These are phyloP conservation scores for Pseudonectria foliicola DNA, from an alignment of 2,329 filamentous ascomycete genomes.

Conservation along the genomic window DNA sequence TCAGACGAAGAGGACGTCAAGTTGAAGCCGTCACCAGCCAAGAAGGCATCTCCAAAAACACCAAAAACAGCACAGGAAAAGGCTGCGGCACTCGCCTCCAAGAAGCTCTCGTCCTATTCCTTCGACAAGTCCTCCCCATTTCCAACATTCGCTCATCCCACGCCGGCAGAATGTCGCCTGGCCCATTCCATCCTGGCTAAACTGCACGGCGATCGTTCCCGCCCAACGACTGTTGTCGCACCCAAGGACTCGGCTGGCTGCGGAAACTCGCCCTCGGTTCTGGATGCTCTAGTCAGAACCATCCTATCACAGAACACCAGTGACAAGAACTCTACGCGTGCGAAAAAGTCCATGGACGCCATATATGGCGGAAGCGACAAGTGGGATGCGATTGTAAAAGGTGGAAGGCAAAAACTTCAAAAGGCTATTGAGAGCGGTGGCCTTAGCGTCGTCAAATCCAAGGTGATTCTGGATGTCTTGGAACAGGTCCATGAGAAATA, in stretches of 20 bases:
- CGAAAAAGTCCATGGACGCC: slow-evolving; percentile 42
- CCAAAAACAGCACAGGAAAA: no score
- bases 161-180: slow-evolving; percentile 57
- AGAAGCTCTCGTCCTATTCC: no score
- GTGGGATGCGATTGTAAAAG: slow-evolving; percentile 35
- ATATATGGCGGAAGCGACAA: slow-evolving; percentile 36
- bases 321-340: slow-evolving; percentile 50
- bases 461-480: slow-evolving; percentile 62
- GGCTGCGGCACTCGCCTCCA: no score
- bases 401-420: slow-evolving; percentile 33
- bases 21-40: no score
- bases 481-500: slow-evolving; percentile 48
- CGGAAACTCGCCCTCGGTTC: slow-evolving; percentile 42
- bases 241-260: slow-evolving; percentile 59
- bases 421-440: slow-evolving; percentile 66
- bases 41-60: no score
- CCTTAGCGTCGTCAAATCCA: slow-evolving; percentile 64
- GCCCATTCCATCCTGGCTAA: slow-evolving; percentile 59
- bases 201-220: slow-evolving; percentile 56
- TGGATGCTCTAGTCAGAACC: slow-evolving; percentile 46
- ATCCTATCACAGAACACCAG: slow-evolving; percentile 49
- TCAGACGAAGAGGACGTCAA: no score
- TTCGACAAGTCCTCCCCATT: slow-evolving; percentile 46
- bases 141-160: slow-evolving; percentile 59
- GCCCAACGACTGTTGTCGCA: slow-evolving; percentile 54